Evolutionary conservation across 257 asterid genomes (phyloP), one percentile per base, ranked within the genome.

Genomic region (Orobanche coerulescens): DNA sequence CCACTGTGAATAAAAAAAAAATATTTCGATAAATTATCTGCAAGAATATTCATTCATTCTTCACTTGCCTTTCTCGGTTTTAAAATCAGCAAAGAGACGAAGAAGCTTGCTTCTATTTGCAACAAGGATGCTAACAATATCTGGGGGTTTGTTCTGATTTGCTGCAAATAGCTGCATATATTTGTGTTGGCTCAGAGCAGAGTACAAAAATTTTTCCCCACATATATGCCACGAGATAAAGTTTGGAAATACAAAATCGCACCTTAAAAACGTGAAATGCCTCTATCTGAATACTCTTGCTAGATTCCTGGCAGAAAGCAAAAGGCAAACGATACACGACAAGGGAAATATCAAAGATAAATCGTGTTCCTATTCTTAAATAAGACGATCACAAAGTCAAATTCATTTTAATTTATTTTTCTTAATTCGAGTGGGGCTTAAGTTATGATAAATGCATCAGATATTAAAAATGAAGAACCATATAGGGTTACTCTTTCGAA

Each of bases 261-360:
- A 90, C 97, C 97, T 90, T 90, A 44, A 90, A 90, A 61, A 90
- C 93, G 62, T 90, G 97, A 74, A 90, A 90, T 18, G 97, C 95
- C 67, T 90, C 97, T 5, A 90, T 76, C 71, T 87, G 95, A 67
- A 90, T 90, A 71, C 87, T 90, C 79, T 90, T 90, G 90, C 94
- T 84, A 0, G 95, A 74, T 66, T 90, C 97, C 97, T 90, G 87
- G 58, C 53, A 80, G 18, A 70, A 61, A 77, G 62, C 53, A 84
- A 39, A 64, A 34, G 1, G 54, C 34, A 63, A 19, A 30, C 7
- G 7, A 23, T 43, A 58, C 22, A 30, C 39, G 59, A 47, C 33
- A 9, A 15, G 19, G 19, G 19, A 53, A 16, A 31, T 3, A 26
- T 14, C 15, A 25, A 16, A 26, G 46, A 6, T 34, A 24, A 61